These are phyloP conservation scores for Byssochlamys sp. DNA, from an alignment of 2,329 filamentous ascomycete genomes.

Conservation along the genomic window DNA sequence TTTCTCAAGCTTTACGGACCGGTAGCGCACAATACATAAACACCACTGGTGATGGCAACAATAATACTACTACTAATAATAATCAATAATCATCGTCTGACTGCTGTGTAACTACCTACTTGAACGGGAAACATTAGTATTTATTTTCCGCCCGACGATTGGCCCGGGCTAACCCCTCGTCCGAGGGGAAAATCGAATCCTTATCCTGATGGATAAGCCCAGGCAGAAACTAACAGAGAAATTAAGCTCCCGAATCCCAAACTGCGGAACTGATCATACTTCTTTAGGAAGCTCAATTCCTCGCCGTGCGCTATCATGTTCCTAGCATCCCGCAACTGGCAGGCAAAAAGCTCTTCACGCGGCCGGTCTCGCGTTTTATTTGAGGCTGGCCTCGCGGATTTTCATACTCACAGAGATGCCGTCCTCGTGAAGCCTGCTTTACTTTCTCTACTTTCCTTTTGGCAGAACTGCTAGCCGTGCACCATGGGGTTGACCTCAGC, in stretches of 20 bases:
- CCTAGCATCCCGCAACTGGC: neutral
- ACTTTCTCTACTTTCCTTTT: neutral
- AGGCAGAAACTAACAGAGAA: neutral
- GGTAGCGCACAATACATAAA: no score
- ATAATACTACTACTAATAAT: no score
- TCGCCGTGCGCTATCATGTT: neutral
- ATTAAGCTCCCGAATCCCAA: neutral
- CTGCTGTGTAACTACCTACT: neutral
- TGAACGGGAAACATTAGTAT: neutral
- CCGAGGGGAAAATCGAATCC: neutral
- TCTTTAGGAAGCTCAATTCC: neutral
- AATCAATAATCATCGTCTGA: neutral
- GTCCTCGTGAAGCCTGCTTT: neutral
- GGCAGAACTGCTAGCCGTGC: neutral
- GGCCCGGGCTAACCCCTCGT: neutral
- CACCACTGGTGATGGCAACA: no score
- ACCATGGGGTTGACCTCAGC: constrained; percentile 11
- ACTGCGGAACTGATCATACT: neutral
- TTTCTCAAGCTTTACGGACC: neutral
- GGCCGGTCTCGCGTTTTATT: neutral
- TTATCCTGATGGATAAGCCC: neutral
- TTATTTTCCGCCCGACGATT: neutral
- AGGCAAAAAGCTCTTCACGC: neutral
- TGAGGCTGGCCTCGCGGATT: neutral
- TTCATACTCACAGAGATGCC: neutral